These are phyloP conservation scores for Talaromyces sp. DNA, from an alignment of 2,329 filamentous ascomycete genomes.

Conservation along the genomic window DNA sequence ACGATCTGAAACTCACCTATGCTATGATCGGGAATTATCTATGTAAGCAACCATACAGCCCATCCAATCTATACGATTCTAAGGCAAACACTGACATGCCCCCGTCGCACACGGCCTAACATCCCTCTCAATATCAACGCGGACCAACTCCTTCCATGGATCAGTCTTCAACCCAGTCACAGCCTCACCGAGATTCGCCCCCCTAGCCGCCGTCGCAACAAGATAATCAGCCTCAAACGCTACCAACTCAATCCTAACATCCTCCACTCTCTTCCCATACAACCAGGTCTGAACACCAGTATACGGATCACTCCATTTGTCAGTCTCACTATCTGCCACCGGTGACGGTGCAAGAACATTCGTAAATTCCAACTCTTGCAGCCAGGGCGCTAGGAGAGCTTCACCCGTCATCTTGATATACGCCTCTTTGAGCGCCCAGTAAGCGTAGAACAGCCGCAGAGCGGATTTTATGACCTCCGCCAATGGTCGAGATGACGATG, in stretches of 20 bases:
- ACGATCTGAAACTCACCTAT: not conserved
- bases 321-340: constrained; percentile 11
- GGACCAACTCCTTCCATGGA: constrained; percentile 40
- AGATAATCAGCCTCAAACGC: constrained; percentile 59
- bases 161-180: constrained; percentile 18
- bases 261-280: constrained; percentile 44
- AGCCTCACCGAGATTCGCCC: constrained; percentile 29
- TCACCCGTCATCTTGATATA: constrained; percentile 66
- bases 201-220: constrained; percentile 53
- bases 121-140: constrained; percentile 48
- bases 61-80: not conserved
- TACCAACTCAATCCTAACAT: constrained; percentile 57
- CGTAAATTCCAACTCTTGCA: constrained; percentile 58
- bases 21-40: not conserved
- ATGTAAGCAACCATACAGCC: not conserved
- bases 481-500: constrained; percentile 34
- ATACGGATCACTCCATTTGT: constrained; percentile 37
- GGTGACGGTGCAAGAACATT: constrained; percentile 51
- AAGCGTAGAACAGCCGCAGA: constrained; percentile 60
- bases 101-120: constrained; percentile 41
- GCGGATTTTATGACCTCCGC: constrained; percentile 51
- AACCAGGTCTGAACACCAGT: constrained; percentile 49
- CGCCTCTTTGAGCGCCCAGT: constrained; percentile 64
- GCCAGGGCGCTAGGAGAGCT: constrained; percentile 59
- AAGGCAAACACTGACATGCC: constrained; percentile 31